These are phyloP conservation scores for Saccharomycopsis fermentans DNA, from an alignment of 805 yeast genomes.

Conservation along the genomic window DNA sequence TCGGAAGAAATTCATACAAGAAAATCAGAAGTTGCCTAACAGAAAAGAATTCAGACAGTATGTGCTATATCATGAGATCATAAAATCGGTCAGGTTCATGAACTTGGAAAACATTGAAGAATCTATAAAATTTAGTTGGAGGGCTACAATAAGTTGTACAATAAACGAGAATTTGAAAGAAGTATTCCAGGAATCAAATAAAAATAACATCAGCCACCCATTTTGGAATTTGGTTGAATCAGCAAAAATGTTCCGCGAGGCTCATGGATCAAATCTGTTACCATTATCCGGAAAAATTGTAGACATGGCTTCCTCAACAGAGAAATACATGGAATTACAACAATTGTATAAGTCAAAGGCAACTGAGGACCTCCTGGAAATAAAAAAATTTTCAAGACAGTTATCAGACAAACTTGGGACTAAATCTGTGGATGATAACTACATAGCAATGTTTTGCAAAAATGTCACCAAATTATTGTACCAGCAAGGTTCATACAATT, in stretches of 20 bases:
- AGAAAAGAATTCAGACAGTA: slow-evolving; percentile 31
- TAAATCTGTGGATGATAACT: slow-evolving; percentile 22
- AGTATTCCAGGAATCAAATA: slow-evolving; percentile 19
- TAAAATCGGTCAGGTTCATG: slow-evolving; percentile 20
- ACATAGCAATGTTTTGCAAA: slow-evolving; percentile 45
- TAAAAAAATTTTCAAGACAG: slow-evolving; percentile 28
- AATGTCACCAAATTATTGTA: slow-evolving; percentile 46
- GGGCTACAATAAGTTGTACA: slow-evolving; percentile 30
- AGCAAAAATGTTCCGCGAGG: slow-evolving; percentile 38
- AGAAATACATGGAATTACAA: slow-evolving; percentile 48
- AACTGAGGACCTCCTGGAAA: slow-evolving; percentile 29
- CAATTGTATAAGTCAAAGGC: slow-evolving; percentile 49
- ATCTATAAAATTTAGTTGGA: slow-evolving; percentile 36
- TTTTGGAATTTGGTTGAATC: slow-evolving; percentile 57
- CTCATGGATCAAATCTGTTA: slow-evolving; percentile 29
- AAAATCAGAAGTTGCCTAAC: not conserved
- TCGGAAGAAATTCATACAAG: not conserved
- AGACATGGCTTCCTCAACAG: slow-evolving; percentile 80
- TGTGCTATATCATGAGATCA: slow-evolving; percentile 19
- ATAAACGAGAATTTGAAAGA: slow-evolving; percentile 23
- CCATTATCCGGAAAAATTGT: slow-evolving; percentile 73
- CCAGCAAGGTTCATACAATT: slow-evolving; percentile 27
- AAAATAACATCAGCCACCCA: not conserved
- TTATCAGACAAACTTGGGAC: slow-evolving; percentile 24
- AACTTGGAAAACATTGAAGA: slow-evolving; percentile 41